Evolutionary conservation across 768 basidiomycete species (phyloP).

Genomic region (Tulasnella sp.): DNA sequence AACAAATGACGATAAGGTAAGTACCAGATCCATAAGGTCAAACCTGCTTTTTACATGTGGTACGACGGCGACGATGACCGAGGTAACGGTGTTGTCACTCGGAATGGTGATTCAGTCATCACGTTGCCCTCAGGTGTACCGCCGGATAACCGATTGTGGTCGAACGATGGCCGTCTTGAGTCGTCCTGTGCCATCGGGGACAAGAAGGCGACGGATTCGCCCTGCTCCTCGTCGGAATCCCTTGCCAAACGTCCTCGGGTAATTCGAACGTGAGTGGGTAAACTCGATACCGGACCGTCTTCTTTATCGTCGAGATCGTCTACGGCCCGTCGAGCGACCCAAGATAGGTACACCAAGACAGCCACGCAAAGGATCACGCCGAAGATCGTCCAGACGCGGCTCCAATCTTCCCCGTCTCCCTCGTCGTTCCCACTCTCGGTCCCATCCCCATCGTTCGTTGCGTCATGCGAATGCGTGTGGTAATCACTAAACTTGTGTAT

Average conservation of each 20-base stretch:
- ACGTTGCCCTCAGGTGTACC: background rate
- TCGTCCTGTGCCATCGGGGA: slow-evolving; percentile 23
- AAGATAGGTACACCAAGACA: slow-evolving; percentile 67
- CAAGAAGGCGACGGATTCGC: slow-evolving; percentile 36
- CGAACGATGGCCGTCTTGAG: slow-evolving; percentile 10
- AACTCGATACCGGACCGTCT: background rate
- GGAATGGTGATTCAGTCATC: background rate
- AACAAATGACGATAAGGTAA: background rate
- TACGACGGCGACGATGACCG: background rate
- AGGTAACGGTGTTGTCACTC: background rate
- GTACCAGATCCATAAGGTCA: background rate
- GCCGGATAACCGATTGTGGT: background rate
- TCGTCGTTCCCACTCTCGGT: slow-evolving; percentile 27
- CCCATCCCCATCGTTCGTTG: slow-evolving; percentile 2
- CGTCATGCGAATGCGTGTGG: slow-evolving; percentile 27
- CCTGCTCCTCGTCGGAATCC: slow-evolving; percentile 33
- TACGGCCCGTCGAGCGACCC: slow-evolving; percentile 58
- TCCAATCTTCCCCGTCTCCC: slow-evolving; percentile 31
- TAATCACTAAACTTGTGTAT: slow-evolving; percentile 73
- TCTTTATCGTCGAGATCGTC: slow-evolving; percentile 30
- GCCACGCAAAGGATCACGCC: slow-evolving; percentile 61
- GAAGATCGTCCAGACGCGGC: slow-evolving; percentile 47
- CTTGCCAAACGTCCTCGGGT: slow-evolving; percentile 3
- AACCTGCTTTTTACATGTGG: background rate
- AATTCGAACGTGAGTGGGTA: background rate